Base-by-base conservation (phyloP, 2,329 filamentous ascomycete species). In the Daldinia sp. region DNA sequence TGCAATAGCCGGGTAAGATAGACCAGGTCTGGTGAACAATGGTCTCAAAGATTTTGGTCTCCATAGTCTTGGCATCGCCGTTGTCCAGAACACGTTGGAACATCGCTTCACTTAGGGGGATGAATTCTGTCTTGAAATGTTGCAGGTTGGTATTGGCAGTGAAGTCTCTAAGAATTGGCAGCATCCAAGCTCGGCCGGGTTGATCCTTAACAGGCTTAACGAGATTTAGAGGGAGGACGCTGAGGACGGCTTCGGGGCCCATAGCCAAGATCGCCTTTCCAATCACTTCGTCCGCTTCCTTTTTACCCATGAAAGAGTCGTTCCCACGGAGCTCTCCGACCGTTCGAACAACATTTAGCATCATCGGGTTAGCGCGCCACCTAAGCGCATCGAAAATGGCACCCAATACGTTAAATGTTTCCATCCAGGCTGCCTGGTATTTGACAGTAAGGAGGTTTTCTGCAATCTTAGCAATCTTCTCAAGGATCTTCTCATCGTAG, bases 1-100 rank as follows among this genome's bases (percentile, higher is more conserved):
- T 93, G 76, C 95, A 98, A 80, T 97, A 99, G 1, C 95, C 95
- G 0, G 95, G 94, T 13, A 99, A 84, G 52, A 91, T 90, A 0
- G 92, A 93, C 95, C 95, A 99, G 39, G 94, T 94, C 75, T 99
- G 95, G 70, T 96, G 91, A 7, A 99, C 92, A 3, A 99, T 82
- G 0, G 95, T 98, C 79, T 99, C 75, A 63, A 75, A 99, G 61
- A 99, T 96, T 82, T 99, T 99, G 74, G 95, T 86, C 76, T 98
- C 93, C 85, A 97, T 94, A 0, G 93, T 95, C 83, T 97, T 97
- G 11, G 87, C 88, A 19, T 86, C 81, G 11, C 91, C 92, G 71
- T 96, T 91, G 64, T 96, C 90, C 47, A 97, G 81, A 4, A 98
- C 91, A 68, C 87, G 88, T 75, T 98, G 92, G 76, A 94, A 97